Conservation (phyloP, 306 rosid genomes). For the Ziziphus jujuba region DNA sequence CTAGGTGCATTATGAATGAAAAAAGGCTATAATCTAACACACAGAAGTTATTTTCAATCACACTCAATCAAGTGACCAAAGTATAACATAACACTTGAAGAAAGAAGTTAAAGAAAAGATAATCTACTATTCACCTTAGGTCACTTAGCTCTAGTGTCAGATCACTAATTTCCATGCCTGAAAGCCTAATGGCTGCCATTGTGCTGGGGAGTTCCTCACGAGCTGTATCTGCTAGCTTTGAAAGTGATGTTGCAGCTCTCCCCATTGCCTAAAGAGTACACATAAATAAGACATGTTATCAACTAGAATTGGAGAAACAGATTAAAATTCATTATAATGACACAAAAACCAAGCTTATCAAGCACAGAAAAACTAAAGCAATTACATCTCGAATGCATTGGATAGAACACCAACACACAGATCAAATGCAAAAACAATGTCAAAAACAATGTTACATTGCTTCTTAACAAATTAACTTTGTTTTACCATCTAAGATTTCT, state of each 20-base stretch:
- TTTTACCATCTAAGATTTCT: neutral
- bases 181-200: constrained; percentile 95
- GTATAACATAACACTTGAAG: neutral
- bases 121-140: constrained; percentile 57
- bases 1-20: neutral
- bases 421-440: neutral
- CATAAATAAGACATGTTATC: constrained; percentile 7
- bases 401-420: neutral
- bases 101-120: constrained; percentile 10
- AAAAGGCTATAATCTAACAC: neutral
- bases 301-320: neutral
- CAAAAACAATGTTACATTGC: neutral
- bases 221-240: constrained; percentile 93
- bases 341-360: neutral
- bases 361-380: neutral
- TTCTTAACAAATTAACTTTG: neutral
- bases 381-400: neutral
- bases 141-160: constrained; percentile 69
- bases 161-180: constrained; percentile 98
- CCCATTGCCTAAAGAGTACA: constrained; percentile 66
- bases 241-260: constrained; percentile 83
- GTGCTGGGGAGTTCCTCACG: constrained; percentile 95
- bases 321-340: neutral
- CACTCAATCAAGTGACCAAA: constrained; percentile 14
- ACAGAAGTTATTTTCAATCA: neutral